Evolutionary conservation across 2,329 filamentous ascomycete genomes (phyloP), one percentile per base, ranked within the genome.

Genomic region (Trichothecium roseum): DNA sequence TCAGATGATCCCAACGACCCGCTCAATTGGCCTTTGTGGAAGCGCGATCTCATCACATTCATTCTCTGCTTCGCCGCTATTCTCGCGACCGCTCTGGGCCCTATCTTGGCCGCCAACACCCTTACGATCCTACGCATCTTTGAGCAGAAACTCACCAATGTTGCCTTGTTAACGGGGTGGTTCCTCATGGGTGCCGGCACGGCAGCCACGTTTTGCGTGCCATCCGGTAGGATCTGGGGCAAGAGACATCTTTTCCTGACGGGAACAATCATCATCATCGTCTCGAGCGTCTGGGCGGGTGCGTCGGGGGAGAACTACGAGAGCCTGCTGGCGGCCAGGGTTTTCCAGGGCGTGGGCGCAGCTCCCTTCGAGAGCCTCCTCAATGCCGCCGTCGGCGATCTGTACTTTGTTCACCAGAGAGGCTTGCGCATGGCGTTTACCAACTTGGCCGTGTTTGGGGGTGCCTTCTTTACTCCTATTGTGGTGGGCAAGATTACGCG

Each of bases 1-100:
- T 88, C 81, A 42, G 82, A 94, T 56, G 85, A 94, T 54, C 85
- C 84, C 4, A 89, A 93, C 54, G 88, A 95, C 57, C 88, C 86
- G 20, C 66, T 94, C 43, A 70, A 68, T 53, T 95, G 87, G 88
- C 82, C 87, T 16, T 57, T 94, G 41, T 89, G 84, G 83, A 75
- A 74, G 46, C 84, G 87, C 53, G 88, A 95, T 54, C 47, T 83
- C 36, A 87, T 91, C 52, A 81, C 87, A 41, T 66, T 77, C 39
- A 72, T 84, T 42, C 75, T 96, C 18, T 94, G 82, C 43, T 61
- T 91, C 40, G 73, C 82, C 17, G 81, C 84, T 42, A 80, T 94
- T 51, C 81, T 95, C 45, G 88, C 84, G 35, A 84, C 85, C 10
- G 81, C 84, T 1, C 75, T 94, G 8, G 86, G 84, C 20, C 83